phyloP scores from a whole-genome alignment of 306 rosid species.

The Dalbergia oliveri region DNA sequence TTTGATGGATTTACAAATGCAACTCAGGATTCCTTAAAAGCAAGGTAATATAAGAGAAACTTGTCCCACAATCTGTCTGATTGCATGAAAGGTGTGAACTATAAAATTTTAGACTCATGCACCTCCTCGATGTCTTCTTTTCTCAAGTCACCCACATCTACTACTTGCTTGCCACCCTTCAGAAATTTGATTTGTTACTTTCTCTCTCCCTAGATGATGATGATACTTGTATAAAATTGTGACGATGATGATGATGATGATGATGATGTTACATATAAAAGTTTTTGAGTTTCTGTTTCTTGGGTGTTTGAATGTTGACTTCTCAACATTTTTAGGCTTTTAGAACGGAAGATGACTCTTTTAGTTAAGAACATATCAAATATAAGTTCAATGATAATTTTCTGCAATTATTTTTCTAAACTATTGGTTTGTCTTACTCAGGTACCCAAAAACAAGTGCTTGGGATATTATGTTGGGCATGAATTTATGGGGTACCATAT shows the following conservation, averaged over 20 bases:
- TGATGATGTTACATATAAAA: background rate
- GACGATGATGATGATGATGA: background rate
- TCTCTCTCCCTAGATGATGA: constrained; percentile 7
- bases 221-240: background rate
- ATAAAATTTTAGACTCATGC: background rate
- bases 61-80: background rate
- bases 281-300: background rate
- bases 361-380: background rate
- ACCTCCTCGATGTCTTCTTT: background rate
- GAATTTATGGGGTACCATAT: constrained; percentile 92
- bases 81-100: background rate
- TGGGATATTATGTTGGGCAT: constrained; percentile 92
- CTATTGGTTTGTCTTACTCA: constrained; percentile 44
- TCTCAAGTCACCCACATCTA: background rate
- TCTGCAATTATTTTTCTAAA: constrained; percentile 25
- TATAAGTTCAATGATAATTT: background rate
- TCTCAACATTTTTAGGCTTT: background rate
- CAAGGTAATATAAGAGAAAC: constrained; percentile 60
- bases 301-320: constrained; percentile 2
- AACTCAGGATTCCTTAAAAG: constrained; percentile 92
- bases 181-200: background rate
- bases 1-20: constrained; percentile 99
- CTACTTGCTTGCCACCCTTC: background rate
- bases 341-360: background rate
- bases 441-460: constrained; percentile 85